phyloP scores from a whole-genome alignment of 768 basidiomycete species.

The Rhizopogon vinicolor region DNA sequence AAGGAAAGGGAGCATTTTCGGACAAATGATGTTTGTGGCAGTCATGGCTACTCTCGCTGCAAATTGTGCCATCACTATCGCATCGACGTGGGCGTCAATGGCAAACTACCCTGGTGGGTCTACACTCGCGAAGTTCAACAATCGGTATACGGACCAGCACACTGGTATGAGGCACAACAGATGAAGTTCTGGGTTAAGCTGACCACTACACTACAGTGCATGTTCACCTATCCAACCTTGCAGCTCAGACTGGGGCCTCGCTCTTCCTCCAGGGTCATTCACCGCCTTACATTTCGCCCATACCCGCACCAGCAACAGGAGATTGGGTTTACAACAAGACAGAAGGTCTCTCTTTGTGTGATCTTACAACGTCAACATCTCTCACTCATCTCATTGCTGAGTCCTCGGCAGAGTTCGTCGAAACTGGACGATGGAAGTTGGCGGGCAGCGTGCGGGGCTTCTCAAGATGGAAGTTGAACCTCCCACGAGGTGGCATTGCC shows the following conservation, averaged over 20 bases:
- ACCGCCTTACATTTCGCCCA: conserved; percentile 40
- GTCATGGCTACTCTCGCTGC: conserved; percentile 42
- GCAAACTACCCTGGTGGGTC: conserved; percentile 88
- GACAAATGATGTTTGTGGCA: conserved; percentile 40
- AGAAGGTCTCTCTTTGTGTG: conserved; percentile 47
- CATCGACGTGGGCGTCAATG: conserved; percentile 56
- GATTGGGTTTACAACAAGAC: conserved; percentile 82
- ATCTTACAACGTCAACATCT: conserved; percentile 33
- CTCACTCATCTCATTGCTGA: conserved; percentile 69
- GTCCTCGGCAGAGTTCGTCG: conserved; percentile 16
- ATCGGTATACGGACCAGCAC: conserved; percentile 31
- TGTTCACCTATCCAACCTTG: conserved; percentile 80
- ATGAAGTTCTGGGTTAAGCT: not conserved
- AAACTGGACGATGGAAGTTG: conserved; percentile 34
- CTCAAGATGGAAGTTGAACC: conserved; percentile 30
- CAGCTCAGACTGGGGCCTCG: conserved; percentile 87
- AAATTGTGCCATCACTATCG: conserved; percentile 50
- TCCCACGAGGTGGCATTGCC: conserved; percentile 13
- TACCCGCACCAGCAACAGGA: conserved; percentile 7
- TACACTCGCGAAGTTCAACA: conserved; percentile 63
- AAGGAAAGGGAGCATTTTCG: conserved; percentile 44
- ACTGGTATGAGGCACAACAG: not conserved
- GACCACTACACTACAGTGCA: conserved; percentile 35
- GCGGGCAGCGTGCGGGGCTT: conserved; percentile 44
- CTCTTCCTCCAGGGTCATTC: conserved; percentile 75